Evolutionary conservation across 2,329 filamentous ascomycete species (phyloP).

Genomic region (Claviceps quebecensis): DNA sequence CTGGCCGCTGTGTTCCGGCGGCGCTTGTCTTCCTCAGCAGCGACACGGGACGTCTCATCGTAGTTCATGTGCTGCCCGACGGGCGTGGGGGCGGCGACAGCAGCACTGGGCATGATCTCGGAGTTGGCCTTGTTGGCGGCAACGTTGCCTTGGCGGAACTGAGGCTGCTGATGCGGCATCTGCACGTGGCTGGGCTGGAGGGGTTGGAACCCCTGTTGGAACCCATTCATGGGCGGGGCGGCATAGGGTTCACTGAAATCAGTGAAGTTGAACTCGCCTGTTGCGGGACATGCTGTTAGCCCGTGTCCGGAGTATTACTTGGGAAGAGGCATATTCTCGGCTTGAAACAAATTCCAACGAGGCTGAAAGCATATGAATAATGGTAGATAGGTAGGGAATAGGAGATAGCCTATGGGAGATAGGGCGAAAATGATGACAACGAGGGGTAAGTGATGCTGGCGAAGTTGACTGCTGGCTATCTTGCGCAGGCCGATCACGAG

Average conservation of each 20-base stretch:
- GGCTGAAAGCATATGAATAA: neutral
- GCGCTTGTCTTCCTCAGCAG: slow-evolving; percentile 81
- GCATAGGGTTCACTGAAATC: slow-evolving; percentile 40
- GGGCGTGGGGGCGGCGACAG: slow-evolving; percentile 6
- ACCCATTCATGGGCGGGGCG: slow-evolving; percentile 31
- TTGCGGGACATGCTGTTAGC: slow-evolving; percentile 22
- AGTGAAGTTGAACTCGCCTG: slow-evolving; percentile 44
- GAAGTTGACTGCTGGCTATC: neutral
- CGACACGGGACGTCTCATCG: slow-evolving; percentile 57
- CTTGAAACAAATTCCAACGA: neutral
- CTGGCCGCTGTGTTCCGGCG: slow-evolving; percentile 79
- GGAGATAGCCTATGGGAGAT: neutral
- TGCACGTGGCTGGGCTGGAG: slow-evolving; percentile 36
- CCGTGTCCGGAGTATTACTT: neutral
- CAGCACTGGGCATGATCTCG: slow-evolving; percentile 22
- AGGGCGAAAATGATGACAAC: neutral
- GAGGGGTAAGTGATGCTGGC: neutral
- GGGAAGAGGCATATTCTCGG: neutral
- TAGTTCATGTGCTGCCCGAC: slow-evolving; percentile 35
- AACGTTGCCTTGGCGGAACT: slow-evolving; percentile 17
- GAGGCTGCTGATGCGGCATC: slow-evolving; percentile 23
- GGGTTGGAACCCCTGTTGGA: slow-evolving; percentile 30
- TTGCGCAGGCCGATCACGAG: slow-evolving; percentile 35
- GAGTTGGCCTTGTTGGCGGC: slow-evolving; percentile 32
- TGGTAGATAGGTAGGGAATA: neutral